Evolutionary conservation across 768 basidiomycete genomes (phyloP).

Genomic region (Termitomyces sp.): DNA sequence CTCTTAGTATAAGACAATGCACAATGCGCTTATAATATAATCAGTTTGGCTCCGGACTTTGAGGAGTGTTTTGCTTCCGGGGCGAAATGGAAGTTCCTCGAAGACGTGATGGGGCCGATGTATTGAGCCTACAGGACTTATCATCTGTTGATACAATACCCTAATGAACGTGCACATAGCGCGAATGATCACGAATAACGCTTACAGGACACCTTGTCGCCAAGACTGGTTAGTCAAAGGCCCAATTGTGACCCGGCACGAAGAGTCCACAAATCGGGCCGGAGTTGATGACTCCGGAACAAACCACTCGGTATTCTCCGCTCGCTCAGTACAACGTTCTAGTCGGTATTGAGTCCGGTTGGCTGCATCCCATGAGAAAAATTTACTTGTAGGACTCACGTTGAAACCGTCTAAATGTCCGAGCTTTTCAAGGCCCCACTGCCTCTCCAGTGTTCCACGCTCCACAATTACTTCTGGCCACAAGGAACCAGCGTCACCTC

Average conservation of each 20-base stretch:
- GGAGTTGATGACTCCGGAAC: conserved; percentile 1
- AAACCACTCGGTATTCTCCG: background rate
- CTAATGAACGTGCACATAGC: background rate
- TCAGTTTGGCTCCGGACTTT: conserved; percentile 8
- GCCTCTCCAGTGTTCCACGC: background rate
- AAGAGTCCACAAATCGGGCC: background rate
- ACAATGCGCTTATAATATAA: conserved; percentile 2
- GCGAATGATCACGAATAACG: background rate
- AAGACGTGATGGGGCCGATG: conserved; percentile 5
- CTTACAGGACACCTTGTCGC: background rate
- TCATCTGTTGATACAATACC: background rate
- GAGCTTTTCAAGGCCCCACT: background rate
- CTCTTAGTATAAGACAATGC: background rate
- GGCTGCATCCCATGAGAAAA: background rate
- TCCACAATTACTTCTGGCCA: background rate
- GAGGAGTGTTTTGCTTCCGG: conserved; percentile 12
- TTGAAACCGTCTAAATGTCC: background rate
- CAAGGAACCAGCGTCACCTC: background rate
- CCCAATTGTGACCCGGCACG: background rate
- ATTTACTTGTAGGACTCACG: background rate
- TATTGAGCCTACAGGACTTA: background rate
- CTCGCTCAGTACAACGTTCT: background rate
- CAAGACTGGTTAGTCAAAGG: background rate
- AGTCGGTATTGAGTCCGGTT: background rate
- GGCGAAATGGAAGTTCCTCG: conserved; percentile 11